Evolutionary conservation across 108 stramenopile genomes (phyloP), one percentile per base, ranked within the genome.

Genomic region (Skeletonema tropicum): DNA sequence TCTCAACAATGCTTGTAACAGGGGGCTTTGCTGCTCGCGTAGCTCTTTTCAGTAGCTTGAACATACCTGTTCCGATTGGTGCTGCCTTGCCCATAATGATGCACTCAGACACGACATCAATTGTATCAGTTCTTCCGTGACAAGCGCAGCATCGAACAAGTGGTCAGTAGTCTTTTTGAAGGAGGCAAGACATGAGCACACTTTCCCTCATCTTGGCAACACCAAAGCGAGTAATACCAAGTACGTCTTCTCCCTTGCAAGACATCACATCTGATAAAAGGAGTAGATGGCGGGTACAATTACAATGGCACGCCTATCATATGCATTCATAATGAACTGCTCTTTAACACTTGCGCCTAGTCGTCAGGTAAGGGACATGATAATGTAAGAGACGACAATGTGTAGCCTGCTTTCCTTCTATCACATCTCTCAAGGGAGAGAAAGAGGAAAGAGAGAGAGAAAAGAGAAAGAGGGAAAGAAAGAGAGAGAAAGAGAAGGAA

Each of bases 61-160:
- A 98, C 45, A 97, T 67, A 29, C 99, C 99, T 23, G 98, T 98
- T 38, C 99, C 99, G 57, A 99, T 79, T 12, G 97, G 97, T 62
- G 98, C 96, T 21, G 97, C 96, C n/a, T 94, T 97, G 7, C 99
- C 99, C 98, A 98, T 99, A 66, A 99, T 98, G 83, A 99, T 99
- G 75, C 99, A 99, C 86, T 99, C 97, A 60, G 94, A 96, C 36
- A 99, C 99, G 12, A 97, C 99, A 11, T 96, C 97, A 77, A 99
- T 98, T 55, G 89, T 88, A 75, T 99, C 99, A 21, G 85, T 86
- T 60, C 97, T 83, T n/a, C 92, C 97, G 76, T 98, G 99, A 49
- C 95, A 97, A 12, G n/a, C n/a, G 99, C 97, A 42, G 99, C 99
- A 80, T 99, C 98, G 83, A 99, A 99, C 49, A 99, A 83, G 74